phyloP scores from a whole-genome alignment of 2,329 filamentous ascomycete species.

The Pestalotiopsis sp. region DNA sequence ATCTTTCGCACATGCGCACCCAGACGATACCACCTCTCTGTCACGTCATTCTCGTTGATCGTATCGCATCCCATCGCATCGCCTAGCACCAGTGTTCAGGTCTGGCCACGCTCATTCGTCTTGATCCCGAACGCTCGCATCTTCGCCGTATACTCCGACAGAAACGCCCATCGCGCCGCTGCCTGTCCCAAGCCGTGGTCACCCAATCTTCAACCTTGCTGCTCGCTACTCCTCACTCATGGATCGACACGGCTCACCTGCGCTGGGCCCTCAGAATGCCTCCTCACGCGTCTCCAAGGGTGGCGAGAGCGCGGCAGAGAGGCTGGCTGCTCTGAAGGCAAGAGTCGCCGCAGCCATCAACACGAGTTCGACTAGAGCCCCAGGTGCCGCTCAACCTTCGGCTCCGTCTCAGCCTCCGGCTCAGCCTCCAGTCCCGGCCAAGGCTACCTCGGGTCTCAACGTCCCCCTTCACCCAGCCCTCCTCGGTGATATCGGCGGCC shows the following conservation, averaged over 20 bases:
- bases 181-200: not conserved
- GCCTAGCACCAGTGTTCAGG: too few relatives aligned
- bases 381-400: not conserved
- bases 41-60: too few relatives aligned
- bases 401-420: not conserved
- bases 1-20: not conserved
- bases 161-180: not conserved
- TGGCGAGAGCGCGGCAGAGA: slow-evolving; percentile 60
- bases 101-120: too few relatives aligned
- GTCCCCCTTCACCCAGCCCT: slow-evolving; percentile 72
- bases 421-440: not conserved
- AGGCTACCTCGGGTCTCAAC: slow-evolving; percentile 57
- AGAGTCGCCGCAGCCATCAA: slow-evolving; percentile 73
- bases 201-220: not conserved
- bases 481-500: not conserved
- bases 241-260: slow-evolving; percentile 54
- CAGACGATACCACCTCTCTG: too few relatives aligned
- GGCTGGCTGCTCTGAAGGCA: slow-evolving; percentile 77
- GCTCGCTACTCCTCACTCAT: slow-evolving; percentile 33
- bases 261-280: slow-evolving; percentile 56
- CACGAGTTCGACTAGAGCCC: slow-evolving; percentile 27
- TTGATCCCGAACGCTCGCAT: too few relatives aligned
- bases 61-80: too few relatives aligned
- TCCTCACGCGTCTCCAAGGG: slow-evolving; percentile 55
- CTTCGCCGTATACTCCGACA: not conserved